phyloP scores from a whole-genome alignment of 1,284 basidiomycete species.

The Megacollybia platyphylla region DNA sequence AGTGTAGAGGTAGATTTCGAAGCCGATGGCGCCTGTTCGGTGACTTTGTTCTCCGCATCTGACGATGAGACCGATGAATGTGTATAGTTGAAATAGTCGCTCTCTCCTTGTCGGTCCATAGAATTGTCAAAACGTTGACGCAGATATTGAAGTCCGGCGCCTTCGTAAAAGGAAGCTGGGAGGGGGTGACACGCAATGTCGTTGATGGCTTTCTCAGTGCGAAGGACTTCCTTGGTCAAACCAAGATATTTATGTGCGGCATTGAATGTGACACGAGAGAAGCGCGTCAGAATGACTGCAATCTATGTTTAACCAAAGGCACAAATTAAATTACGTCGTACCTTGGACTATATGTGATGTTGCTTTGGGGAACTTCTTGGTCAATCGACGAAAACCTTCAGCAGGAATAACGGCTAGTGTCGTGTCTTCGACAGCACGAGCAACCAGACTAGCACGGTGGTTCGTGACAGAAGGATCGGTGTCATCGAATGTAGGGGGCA shows the following conservation, averaged over 20 bases:
- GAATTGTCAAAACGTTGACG: constrained; percentile 70
- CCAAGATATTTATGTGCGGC: constrained; percentile 95
- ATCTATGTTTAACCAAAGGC: background rate
- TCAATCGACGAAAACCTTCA: constrained; percentile 86
- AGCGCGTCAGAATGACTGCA: constrained; percentile 85
- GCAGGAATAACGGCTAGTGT: constrained; percentile 98
- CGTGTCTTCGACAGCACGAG: constrained; percentile 86
- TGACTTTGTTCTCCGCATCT: constrained; percentile 12
- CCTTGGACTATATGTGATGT: constrained; percentile 96
- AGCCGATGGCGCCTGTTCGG: constrained; percentile 6
- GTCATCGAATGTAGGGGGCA: constrained; percentile 6
- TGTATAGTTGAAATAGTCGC: constrained; percentile 40
- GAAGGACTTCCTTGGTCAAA: constrained; percentile 87
- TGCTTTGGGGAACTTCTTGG: constrained; percentile 93
- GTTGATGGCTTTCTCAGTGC: constrained; percentile 95
- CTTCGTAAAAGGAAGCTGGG: constrained; percentile 81
- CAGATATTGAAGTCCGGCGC: constrained; percentile 83
- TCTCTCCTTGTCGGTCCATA: constrained; percentile 31
- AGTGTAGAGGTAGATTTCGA: constrained; percentile 14
- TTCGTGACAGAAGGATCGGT: constrained; percentile 13
- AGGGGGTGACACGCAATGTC: constrained; percentile 93
- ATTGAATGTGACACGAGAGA: constrained; percentile 94
- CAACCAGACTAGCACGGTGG: constrained; percentile 58
- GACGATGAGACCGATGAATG: constrained; percentile 15
- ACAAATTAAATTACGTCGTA: constrained; percentile 14